Conservation (phyloP, 768 basidiomycete genomes). For the Leucocoprinus leucothites region DNA sequence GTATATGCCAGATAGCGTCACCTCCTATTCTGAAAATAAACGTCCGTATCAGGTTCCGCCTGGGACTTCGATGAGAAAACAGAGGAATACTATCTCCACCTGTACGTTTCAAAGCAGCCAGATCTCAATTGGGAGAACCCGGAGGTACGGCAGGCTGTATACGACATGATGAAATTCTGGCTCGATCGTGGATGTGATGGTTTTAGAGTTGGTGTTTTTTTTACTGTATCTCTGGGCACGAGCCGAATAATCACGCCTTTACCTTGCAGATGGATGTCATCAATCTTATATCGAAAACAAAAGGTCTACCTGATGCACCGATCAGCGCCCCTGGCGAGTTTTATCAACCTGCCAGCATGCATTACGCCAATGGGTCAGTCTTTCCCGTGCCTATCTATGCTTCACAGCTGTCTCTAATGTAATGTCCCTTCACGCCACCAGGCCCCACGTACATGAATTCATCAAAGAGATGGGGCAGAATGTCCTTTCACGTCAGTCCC, state of each 20-base stretch:
- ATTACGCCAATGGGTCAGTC: conserved; percentile 59
- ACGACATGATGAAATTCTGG: conserved; percentile 71
- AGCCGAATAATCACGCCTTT: not conserved
- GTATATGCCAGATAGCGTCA: not conserved
- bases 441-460: conserved; percentile 65
- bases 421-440: conserved; percentile 19
- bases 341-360: conserved; percentile 50
- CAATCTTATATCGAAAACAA: conserved; percentile 62
- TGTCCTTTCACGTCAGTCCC: conserved; percentile 49
- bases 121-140: conserved; percentile 79
- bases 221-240: not conserved
- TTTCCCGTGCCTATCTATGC: not conserved
- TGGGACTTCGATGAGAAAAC: conserved; percentile 70
- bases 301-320: conserved; percentile 64
- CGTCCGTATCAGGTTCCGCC: conserved; percentile 44
- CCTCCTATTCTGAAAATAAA: not conserved
- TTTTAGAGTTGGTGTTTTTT: conserved; percentile 51
- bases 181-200: conserved; percentile 73
- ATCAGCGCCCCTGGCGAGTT: conserved; percentile 46
- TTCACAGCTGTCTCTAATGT: not conserved
- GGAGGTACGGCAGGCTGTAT: conserved; percentile 54
- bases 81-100: conserved; percentile 70
- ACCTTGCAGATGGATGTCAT: conserved; percentile 61
- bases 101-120: conserved; percentile 65
- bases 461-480: conserved; percentile 62